phyloP scores from a whole-genome alignment of 2,329 filamentous ascomycete genomes.

The Aspergillus spinulosporus region DNA sequence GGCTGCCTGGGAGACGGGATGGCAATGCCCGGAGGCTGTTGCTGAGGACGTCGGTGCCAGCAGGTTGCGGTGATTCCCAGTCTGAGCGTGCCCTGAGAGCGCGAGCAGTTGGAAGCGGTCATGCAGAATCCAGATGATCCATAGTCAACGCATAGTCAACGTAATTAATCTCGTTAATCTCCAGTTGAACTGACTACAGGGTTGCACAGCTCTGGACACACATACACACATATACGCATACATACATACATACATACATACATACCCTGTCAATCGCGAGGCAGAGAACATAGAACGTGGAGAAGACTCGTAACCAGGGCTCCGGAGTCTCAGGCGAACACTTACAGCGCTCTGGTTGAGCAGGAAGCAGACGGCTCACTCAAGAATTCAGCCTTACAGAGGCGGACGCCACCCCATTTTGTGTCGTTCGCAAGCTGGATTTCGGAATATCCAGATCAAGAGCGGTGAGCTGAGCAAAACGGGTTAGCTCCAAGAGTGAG shows the following conservation, averaged over 20 bases:
- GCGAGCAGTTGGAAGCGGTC: background rate
- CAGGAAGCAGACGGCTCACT: background rate
- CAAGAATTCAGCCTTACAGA: constrained; percentile 7
- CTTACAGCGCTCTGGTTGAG: background rate
- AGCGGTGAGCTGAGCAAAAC: constrained; percentile 25
- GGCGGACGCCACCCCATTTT: constrained; percentile 3
- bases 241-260: background rate
- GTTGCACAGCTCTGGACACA: constrained; percentile 1
- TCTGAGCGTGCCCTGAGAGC: background rate
- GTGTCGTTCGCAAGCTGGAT: constrained; percentile 4
- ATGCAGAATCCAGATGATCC: constrained; percentile 1
- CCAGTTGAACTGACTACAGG: background rate
- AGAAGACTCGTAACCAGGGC: background rate
- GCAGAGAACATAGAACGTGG: background rate
- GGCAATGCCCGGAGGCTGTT: background rate
- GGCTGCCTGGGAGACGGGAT: background rate
- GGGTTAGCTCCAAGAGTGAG: constrained; percentile 23
- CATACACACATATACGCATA: no score
- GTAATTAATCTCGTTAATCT: background rate
- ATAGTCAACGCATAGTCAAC: constrained; percentile 5
- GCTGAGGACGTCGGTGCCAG: no score
- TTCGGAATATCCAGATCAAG: constrained; percentile 12
- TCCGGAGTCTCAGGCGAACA: background rate
- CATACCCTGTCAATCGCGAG: background rate
- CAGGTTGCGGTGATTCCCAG: background rate